Conservation (phyloP, 257 asterid genomes). For the Salvia miltiorrhiza region DNA sequence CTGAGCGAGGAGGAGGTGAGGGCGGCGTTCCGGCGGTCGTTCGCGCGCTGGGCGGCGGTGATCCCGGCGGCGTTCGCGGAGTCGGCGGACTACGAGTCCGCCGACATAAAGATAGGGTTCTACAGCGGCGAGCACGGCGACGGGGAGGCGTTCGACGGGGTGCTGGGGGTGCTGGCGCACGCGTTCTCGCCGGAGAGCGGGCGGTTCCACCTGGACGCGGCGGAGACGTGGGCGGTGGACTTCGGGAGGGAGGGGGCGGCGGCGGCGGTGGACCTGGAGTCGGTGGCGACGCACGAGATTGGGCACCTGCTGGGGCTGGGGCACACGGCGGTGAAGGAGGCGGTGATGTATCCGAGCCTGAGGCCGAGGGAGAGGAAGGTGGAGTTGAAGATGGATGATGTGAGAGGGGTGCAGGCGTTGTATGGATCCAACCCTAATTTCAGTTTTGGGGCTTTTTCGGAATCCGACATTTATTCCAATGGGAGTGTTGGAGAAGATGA, state of each 20-base stretch:
- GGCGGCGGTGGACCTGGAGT: conserved; percentile 79
- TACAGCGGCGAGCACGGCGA: conserved; percentile 80
- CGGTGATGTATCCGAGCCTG: conserved; percentile 90
- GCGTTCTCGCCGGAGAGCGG: conserved; percentile 89
- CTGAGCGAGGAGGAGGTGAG: conserved; percentile 30
- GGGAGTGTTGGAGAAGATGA: conserved; percentile 4
- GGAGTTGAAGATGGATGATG: conserved; percentile 59
- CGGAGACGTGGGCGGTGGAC: conserved; percentile 90
- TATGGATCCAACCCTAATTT: conserved; percentile 82
- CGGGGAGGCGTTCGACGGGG: conserved; percentile 82
- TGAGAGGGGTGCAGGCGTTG: conserved; percentile 67
- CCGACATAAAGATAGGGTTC: conserved; percentile 78
- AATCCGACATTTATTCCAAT: conserved; percentile 47
- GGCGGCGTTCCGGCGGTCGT: conserved; percentile 50
- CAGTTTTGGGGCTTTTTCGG: conserved; percentile 39
- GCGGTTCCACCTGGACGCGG: conserved; percentile 80
- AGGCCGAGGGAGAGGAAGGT: conserved; percentile 57
- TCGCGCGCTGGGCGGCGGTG: conserved; percentile 68
- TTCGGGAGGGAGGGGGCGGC: conserved; percentile 40
- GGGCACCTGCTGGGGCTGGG: conserved; percentile 81
- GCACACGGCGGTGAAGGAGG: conserved; percentile 50
- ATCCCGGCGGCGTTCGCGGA: conserved; percentile 55
- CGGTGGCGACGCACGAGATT: conserved; percentile 89
- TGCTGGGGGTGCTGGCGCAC: conserved; percentile 76
- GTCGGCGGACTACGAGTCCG: conserved; percentile 47